Evolutionary conservation across 495 filamentous ascomycete genomes (phyloP), one percentile per base, ranked within the genome.

Genomic region (Letharia lupina): DNA sequence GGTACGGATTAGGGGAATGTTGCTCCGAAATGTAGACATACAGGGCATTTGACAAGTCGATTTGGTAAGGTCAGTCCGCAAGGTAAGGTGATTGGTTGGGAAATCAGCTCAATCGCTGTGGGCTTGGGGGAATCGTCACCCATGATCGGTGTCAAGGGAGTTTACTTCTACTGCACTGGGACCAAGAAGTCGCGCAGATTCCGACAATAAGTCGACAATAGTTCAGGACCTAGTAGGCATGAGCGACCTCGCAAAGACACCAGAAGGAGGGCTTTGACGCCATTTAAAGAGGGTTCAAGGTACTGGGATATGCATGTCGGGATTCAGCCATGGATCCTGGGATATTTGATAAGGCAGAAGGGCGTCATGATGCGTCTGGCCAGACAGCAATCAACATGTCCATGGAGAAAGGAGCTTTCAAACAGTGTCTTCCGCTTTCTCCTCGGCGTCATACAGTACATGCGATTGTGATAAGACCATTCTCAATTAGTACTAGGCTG

Each of bases 21-120:
- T 28, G 23, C 23, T 28, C 23, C 23, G 23, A 28, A 28, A 28
- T 28, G 23, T 28, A 28, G 23, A 28, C 23, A 28, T 28, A 28
- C 23, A 18, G 71, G 73, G 60, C 68, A 73, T 60, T 70, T 70
- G 45, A 70, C 69, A 5, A 70, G 41, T n/a, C 69, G 69, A 45
- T 69, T 70, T 54, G 50, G 69, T 20, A 69, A 37, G 47, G 54
- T 61, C 33, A 70, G 60, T 40, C 69, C 69, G 54, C 69, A 70
- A 41, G 69, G 69, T 15, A 69, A 57, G 59, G 60, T 61, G 16
- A 70, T 65, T 8, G 62, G 67, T 12, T 66, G 59, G 15, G 57
- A 35, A 15, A 66, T 52, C 20, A 66, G 59, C 59, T 66, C 65
- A 9, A 41, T 64, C 39, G 63, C 50, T 64, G 63, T 54, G 44